Evolutionary conservation across 2,329 filamentous ascomycete species (phyloP), one percentile per base, ranked within the genome.

Genomic region (Coniochaeta sp.): DNA sequence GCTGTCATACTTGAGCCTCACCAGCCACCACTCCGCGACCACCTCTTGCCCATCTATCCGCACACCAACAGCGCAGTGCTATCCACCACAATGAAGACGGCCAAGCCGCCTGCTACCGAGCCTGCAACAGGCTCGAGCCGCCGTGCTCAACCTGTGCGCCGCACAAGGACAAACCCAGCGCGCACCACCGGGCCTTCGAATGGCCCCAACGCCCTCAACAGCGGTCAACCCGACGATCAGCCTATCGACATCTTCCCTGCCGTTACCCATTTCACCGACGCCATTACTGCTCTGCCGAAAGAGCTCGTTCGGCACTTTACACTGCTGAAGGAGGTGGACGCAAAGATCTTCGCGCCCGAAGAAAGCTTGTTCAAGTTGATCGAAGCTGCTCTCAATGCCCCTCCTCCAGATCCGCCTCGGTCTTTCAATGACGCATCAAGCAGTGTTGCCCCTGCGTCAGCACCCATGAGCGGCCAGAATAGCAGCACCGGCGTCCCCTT

Each of bases 251-350:
- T 85, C 60, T 85, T 83, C 60, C 83, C 82, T 42, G 83, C 78
- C 51, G 78, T 85, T 57, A 84, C 79, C 10, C 81, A 85, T 70
- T 97, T 99, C 67, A 89, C 92, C 56, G 91, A 97, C 68, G 86
- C 91, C 56, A 90, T 97, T 65, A 86, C 90, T 49, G 91, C 92
- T 33, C 81, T 99, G 24, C 94, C 94, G 4, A 91, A 91, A 67
- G 94, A 99, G 72, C 89, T 96, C 49, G 90, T 96, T 60, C 86
- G 91, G 65, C 92, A 99, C 69, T 96, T 96, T 61, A 96, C 92
- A 30, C 80, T 97, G 52, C 78, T 99, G 60, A 96, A 96, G 68
- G 94, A 99, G 72, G 94, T 97, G 47, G 94, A 99, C 73, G 92
- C 92, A 56, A 99, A 99, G 72, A 88, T 95, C 57, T 94, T 91